Conservation (phyloP, 2,329 filamentous ascomycete genomes). For the Penicillium decumbens region DNA sequence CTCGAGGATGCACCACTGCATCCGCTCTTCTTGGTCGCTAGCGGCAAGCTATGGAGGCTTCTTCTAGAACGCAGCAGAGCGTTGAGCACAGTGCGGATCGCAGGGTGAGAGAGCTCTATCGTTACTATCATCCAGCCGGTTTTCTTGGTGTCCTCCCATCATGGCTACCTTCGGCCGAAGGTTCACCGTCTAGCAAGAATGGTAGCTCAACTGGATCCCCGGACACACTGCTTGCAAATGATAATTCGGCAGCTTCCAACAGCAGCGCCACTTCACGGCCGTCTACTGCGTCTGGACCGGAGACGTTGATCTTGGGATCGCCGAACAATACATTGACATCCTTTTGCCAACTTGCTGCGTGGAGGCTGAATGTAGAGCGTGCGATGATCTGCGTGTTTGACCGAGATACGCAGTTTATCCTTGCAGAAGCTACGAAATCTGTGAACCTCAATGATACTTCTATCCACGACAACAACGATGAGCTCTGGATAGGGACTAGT, state of each 20-base stretch:
- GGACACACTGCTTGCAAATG: constrained; percentile 8
- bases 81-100: constrained; percentile 29
- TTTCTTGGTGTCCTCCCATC: constrained; percentile 10
- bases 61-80: constrained; percentile 5
- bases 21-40: constrained; percentile 2
- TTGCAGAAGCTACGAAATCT: constrained; percentile 49
- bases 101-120: constrained; percentile 38
- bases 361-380: constrained; percentile 35
- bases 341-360: constrained; percentile 35
- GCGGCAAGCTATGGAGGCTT: constrained; percentile 14
- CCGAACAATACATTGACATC: constrained; percentile 34
- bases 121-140: constrained; percentile 35
- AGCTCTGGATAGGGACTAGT: constrained; percentile 31
- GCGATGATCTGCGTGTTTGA: constrained; percentile 46
- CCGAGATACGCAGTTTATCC: constrained; percentile 46
- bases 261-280: constrained; percentile 10
- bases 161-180: constrained; percentile 12
- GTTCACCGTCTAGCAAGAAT: constrained; percentile 4
- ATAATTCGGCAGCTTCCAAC: constrained; percentile 11
- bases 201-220: constrained; percentile 1
- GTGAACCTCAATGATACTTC: constrained; percentile 35
- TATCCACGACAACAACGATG: constrained; percentile 29
- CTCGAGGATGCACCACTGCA: constrained; percentile 14
- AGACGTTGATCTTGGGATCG: constrained; percentile 28
- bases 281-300: constrained; percentile 18